Base-by-base conservation (phyloP, 352 stramenopile genomes). In the Nothophytophthora sp. region DNA sequence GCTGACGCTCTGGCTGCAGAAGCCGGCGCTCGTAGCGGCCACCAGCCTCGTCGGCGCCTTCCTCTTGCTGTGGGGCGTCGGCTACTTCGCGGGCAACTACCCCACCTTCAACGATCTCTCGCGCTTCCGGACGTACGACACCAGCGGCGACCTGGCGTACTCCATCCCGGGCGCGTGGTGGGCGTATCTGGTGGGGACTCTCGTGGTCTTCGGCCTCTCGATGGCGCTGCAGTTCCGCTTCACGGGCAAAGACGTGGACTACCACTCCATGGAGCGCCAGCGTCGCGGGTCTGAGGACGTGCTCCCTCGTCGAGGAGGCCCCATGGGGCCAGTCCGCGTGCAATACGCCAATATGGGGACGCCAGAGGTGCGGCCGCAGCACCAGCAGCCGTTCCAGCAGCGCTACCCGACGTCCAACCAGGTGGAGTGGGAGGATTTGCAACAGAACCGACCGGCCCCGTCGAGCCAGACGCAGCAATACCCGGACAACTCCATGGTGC, bases 11-110 rank as follows among this genome's bases (percentile, higher is more conserved):
- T 81, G 70, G 63, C 54, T 89, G 20, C 73, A 92, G 51, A 82
- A 78, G 20, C 77, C 80, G 0, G 59, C 73, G 24, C 55, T 87
- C 2, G 54, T 90, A 5, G 59, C 67, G 10, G 53, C 65, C 20
- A 85, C 76, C 15, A 81, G 71, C 40, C 56, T 88, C 16, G 52
- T 75, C 0, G 79, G 79, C 10, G 67, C 69, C 0, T 69, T 65
- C 18, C 52, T 78, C 16, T 16, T 70, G 2, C 64, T 83, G 7
- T 86, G 70, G 71, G 79, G 79, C 16, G 57, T 86, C 35, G 79
- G 79, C 38, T 85, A 82, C 60, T 88, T 86, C 50, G 63, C 60
- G 2, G 79, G 79, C 12, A 66, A 79, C 28, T 88, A 82, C 48
- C 76, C 79, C 7, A 82, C 69, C 2, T 76, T 73, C 40, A 63